These are phyloP conservation scores for Trichoderma orchidacearum DNA, from an alignment of 495 filamentous ascomycete species.

Conservation along the genomic window DNA sequence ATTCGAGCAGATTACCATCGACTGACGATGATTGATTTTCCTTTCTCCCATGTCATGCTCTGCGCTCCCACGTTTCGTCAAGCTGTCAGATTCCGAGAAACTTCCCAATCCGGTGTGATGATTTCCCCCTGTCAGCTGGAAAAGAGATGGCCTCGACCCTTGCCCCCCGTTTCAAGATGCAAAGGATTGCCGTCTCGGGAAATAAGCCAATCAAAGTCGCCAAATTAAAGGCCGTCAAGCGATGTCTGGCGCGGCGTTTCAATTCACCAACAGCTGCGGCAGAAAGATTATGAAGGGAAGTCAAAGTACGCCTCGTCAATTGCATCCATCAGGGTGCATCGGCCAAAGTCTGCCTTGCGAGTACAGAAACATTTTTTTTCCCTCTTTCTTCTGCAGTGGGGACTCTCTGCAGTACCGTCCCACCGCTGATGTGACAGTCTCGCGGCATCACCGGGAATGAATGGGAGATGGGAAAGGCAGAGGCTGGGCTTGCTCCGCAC, in stretches of 20 bases:
- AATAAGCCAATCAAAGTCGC: not conserved
- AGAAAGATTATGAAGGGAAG: too few species aligned
- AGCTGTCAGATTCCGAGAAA: too few species aligned
- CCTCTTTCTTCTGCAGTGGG: not conserved
- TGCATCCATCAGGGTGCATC: not conserved
- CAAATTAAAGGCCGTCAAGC: not conserved
- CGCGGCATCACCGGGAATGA: not conserved
- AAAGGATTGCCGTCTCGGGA: too few species aligned
- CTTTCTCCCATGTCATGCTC: too few species aligned
- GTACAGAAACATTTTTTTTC: not conserved
- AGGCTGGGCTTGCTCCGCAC: not conserved
- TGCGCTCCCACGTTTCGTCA: too few species aligned
- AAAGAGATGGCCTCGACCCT: not conserved
- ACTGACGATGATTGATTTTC: too few species aligned
- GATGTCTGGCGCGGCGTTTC: too few species aligned
- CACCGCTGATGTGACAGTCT: not conserved
- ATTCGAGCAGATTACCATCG: too few species aligned
- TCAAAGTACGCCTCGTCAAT: not conserved
- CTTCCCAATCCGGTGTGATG: not conserved
- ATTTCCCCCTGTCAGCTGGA: not conserved
- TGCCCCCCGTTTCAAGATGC: not conserved
- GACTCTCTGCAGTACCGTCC: not conserved
- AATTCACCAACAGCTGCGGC: not conserved
- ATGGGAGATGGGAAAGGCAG: not conserved
- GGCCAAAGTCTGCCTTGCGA: not conserved